A percentile compares a stretch with the other conserved stretches of the same genome.
These are phyloP conservation scores for Starmerella apicola DNA, from an alignment of 805 yeast species.

Conservation along the genomic window DNA sequence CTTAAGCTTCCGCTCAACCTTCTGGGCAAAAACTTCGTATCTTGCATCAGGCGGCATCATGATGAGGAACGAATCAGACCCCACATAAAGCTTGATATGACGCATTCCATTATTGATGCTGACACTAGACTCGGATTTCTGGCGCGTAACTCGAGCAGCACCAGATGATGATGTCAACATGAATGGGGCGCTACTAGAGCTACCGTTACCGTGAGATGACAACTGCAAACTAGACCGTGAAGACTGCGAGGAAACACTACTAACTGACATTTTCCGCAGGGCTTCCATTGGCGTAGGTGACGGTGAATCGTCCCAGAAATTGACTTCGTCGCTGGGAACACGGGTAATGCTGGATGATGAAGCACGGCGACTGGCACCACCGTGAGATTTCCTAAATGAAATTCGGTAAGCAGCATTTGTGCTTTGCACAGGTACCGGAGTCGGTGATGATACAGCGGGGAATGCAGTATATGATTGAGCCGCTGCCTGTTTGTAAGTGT, in stretches of 20 bases:
- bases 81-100: conserved; percentile 27
- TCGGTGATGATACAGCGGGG: not conserved
- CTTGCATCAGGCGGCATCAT: conserved; percentile 44
- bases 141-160: conserved; percentile 2
- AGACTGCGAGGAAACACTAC: conserved; percentile 14
- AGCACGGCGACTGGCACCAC: conserved; percentile 3
- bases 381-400: not conserved
- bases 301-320: conserved; percentile 15
- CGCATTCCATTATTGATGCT: conserved; percentile 18
- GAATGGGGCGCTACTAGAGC: too few species aligned
- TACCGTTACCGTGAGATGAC: too few species aligned
- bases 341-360: conserved; percentile 3
- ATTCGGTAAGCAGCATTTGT: not conserved
- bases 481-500: not conserved
- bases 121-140: conserved; percentile 9
- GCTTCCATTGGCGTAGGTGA: conserved; percentile 15
- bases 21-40: conserved; percentile 41
- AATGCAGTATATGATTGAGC: not conserved
- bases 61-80: conserved; percentile 43
- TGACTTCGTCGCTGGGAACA: conserved; percentile 8
- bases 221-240: conserved; percentile 5
- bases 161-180: too few species aligned
- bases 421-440: conserved; percentile 1
- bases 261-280: conserved; percentile 16
- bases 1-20: conserved; percentile 45